phyloP scores from a whole-genome alignment of 2,329 filamentous ascomycete species.

The Tolypocladium pustulatum region DNA sequence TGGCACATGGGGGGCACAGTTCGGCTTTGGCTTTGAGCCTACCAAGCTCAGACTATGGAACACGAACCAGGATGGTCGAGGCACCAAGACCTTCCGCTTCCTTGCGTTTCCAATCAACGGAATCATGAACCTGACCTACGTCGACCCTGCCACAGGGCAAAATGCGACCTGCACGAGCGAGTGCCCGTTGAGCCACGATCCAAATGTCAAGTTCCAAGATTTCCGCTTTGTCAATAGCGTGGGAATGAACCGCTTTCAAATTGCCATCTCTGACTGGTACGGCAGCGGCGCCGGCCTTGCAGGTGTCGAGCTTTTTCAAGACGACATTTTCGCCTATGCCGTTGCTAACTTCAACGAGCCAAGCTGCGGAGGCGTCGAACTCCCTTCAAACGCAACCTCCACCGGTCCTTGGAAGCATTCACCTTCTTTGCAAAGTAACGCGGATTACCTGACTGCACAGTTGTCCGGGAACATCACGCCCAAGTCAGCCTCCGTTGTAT shows the following conservation, averaged over 20 bases:
- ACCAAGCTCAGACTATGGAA: conserved; percentile 85
- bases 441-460: conserved; percentile 65
- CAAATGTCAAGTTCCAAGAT: conserved; percentile 63
- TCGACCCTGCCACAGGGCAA: conserved; percentile 59
- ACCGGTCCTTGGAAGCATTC: conserved; percentile 67
- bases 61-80: conserved; percentile 70
- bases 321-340: conserved; percentile 78
- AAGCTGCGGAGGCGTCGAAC: conserved; percentile 53
- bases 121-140: conserved; percentile 93
- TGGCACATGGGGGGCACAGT: conserved; percentile 76
- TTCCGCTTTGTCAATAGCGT: conserved; percentile 83
- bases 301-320: conserved; percentile 78
- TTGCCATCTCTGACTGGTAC: conserved; percentile 83
- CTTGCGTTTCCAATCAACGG: conserved; percentile 77
- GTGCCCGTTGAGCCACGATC: conserved; percentile 72
- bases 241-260: conserved; percentile 76
- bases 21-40: conserved; percentile 75
- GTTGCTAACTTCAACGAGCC: conserved; percentile 85
- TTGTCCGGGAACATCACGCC: conserved; percentile 46
- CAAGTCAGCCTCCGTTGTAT: conserved; percentile 59
- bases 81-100: conserved; percentile 81
- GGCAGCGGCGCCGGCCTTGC: conserved; percentile 74
- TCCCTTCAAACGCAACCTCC: conserved; percentile 52
- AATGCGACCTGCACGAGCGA: conserved; percentile 65
- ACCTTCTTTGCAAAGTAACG: conserved; percentile 57